Evolutionary conservation across 352 stramenopile genomes (phyloP), one percentile per base, ranked within the genome.

Genomic region (Phytophthora hybrid): DNA sequence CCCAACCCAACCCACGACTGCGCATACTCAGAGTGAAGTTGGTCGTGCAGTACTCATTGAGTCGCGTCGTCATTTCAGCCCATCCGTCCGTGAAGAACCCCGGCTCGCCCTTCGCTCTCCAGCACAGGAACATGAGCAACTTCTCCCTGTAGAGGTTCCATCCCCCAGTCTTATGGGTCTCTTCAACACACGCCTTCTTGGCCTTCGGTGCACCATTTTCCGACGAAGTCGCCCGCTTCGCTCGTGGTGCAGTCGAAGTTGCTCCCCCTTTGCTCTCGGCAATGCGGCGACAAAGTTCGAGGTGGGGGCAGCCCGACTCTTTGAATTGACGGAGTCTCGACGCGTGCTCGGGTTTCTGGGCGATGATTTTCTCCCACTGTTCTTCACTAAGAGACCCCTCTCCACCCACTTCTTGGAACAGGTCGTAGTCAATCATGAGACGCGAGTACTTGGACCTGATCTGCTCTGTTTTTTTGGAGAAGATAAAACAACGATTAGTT

Each of bases 381-480:
- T 70, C 55, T 4, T 73, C 37, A 26, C 51, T 69, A 5, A 72
- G 19, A 2, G 66, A 69, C 11, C 37, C 49, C 14, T 69, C 56
- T 31, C 59, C 62, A 11, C 55, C 49, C 14, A 74, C 59, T 14
- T 77, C 65, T 23, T 60, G 73, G 58, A 68, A 83, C 49, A 81
- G 47, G 13, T 81, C 73, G 63, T 79, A 79, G 41, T 83, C 77
- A 51, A 70, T 66, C 66, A 81, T 74, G 29, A 79, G 56, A 2
- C 73, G 73, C 29, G 63, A 58, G 59, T 76, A 81, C 64, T 83
- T 81, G 55, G 73, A 83, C 63, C 80, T 77, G 59, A 81, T 59
- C 23, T 83, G 73, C 31, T 81, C 73, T 83, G 70, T 51, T 31
- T 47, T 47, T n/a, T 57, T 32, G 23, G 44, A 37, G 8, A 54